These are phyloP conservation scores for Penicillium sp. DNA, from an alignment of 2,329 filamentous ascomycete genomes.

Conservation along the genomic window DNA sequence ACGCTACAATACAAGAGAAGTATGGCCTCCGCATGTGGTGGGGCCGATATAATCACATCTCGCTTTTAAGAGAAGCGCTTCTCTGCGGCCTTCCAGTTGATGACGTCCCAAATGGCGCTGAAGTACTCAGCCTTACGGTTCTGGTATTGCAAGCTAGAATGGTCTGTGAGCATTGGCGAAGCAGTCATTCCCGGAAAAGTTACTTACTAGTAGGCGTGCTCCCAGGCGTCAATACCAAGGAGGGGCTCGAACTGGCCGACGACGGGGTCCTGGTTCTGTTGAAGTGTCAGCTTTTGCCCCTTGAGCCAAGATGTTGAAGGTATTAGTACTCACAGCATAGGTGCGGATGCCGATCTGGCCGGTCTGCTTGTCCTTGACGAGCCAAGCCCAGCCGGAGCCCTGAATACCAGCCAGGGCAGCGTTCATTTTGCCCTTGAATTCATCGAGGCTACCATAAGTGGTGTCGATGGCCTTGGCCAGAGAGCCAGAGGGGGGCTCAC, in stretches of 20 bases:
- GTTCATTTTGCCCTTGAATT: conserved; percentile 63
- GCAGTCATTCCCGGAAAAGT: background rate
- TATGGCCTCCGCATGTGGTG: conserved; percentile 1
- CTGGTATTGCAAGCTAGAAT: conserved; percentile 75
- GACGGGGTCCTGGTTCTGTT: conserved; percentile 79
- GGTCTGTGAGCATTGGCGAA: conserved; percentile 18
- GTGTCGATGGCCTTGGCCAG: conserved; percentile 59
- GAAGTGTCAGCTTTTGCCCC: conserved; percentile 5
- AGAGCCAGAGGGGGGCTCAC: conserved; percentile 59
- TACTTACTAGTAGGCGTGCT: conserved; percentile 83
- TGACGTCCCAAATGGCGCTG: conserved; percentile 85
- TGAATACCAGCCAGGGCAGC: conserved; percentile 63
- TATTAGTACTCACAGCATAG: conserved; percentile 53
- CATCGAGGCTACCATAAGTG: conserved; percentile 58
- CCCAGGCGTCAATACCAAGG: conserved; percentile 90
- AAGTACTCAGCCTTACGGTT: conserved; percentile 98
- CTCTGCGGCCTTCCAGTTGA: conserved; percentile 92
- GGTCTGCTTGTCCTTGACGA: conserved; percentile 62
- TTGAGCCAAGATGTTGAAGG: background rate
- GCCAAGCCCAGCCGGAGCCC: conserved; percentile 63
- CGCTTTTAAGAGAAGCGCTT: conserved; percentile 62
- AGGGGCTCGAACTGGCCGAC: conserved; percentile 78
- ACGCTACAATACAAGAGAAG: conserved; percentile 21
- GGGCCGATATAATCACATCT: conserved; percentile 7
- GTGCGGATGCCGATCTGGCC: conserved; percentile 59